Percentiles rank a stretch among this genome's conserved stretches.
phyloP scores from a whole-genome alignment of 139 green algal genomes.

The Picochlorum costavermella region DNA sequence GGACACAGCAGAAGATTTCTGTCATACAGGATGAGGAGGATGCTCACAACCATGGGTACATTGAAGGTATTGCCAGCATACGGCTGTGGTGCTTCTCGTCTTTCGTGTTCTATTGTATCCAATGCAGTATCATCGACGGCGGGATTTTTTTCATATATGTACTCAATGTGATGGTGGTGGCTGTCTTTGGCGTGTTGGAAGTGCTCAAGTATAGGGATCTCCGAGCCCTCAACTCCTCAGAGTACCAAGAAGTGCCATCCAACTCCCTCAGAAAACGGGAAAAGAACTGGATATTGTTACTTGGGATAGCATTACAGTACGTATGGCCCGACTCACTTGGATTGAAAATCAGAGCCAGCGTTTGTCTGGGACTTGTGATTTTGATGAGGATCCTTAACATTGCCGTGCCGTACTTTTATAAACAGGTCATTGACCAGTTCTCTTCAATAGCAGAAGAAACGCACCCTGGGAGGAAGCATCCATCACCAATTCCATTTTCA shows the following conservation, averaged over 20 bases:
- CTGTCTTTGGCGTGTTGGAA: too few species aligned
- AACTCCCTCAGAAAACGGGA: background rate
- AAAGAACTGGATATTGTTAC: constrained; percentile 7
- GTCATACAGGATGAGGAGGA: too few species aligned
- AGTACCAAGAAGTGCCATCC: background rate
- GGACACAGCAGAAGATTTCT: too few species aligned
- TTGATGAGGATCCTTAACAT: constrained; percentile 63
- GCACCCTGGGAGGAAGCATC: constrained; percentile 5
- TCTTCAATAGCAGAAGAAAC: constrained; percentile 5
- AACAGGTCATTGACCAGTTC: constrained; percentile 46
- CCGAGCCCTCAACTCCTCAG: too few species aligned
- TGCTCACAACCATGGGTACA: too few species aligned
- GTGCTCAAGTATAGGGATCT: too few species aligned
- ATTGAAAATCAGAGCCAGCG: constrained; percentile 25
- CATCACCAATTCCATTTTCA: constrained; percentile 23
- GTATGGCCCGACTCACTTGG: constrained; percentile 5
- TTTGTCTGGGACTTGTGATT: constrained; percentile 59
- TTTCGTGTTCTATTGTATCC: too few species aligned
- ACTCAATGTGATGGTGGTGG: too few species aligned
- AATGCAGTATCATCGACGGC: too few species aligned
- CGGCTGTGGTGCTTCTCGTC: too few species aligned
- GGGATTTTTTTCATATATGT: too few species aligned
- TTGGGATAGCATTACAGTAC: constrained; percentile 6
- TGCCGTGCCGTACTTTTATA: constrained; percentile 59
- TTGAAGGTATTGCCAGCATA: too few species aligned